phyloP scores from a whole-genome alignment of 140 eudicot species.

The Anethum foeniculum region DNA sequence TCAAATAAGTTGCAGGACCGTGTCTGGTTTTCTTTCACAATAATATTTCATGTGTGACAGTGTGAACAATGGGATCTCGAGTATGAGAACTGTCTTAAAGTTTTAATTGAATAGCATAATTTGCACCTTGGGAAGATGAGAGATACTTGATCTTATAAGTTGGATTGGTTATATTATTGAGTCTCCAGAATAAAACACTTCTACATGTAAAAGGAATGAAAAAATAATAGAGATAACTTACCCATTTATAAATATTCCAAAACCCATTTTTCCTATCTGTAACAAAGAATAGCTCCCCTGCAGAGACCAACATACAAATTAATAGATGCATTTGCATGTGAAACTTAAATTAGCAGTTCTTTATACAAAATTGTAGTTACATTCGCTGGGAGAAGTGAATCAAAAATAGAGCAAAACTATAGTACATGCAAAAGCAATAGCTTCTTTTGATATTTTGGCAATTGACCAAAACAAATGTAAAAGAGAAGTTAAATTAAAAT shows the following conservation, averaged over 20 bases:
- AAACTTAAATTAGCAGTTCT: background rate
- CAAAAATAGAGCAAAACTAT: too few relatives aligned
- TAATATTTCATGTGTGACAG: background rate
- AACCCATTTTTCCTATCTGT: conserved; percentile 80
- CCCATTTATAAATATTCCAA: conserved; percentile 97
- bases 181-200: background rate
- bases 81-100: background rate
- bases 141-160: background rate
- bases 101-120: background rate
- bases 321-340: background rate
- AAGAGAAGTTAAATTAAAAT: background rate
- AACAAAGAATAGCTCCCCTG: conserved; percentile 87
- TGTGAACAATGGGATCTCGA: background rate
- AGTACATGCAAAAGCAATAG: background rate
- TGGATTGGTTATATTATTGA: background rate
- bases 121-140: background rate
- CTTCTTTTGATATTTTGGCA: background rate
- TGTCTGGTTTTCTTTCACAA: background rate
- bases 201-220: background rate
- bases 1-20: background rate
- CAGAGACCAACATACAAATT: conserved; percentile 18
- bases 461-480: background rate
- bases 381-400: background rate
- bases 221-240: conserved; percentile 18
- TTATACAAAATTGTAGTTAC: background rate